These are phyloP conservation scores for Blastomyces parvus DNA, from an alignment of 2,329 filamentous ascomycete genomes.

Conservation along the genomic window DNA sequence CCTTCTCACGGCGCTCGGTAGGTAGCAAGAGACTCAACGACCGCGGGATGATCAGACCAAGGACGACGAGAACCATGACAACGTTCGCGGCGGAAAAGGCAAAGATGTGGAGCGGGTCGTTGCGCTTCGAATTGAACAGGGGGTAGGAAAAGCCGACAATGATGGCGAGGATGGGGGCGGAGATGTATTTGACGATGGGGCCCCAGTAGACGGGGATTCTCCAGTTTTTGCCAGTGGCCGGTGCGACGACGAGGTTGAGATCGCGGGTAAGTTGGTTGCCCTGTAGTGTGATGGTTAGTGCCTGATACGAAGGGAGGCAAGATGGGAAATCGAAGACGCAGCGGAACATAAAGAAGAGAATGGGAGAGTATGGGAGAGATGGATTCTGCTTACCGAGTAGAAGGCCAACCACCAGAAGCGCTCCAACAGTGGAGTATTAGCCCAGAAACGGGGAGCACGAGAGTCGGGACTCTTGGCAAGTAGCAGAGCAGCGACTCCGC, in stretches of 20 bases:
- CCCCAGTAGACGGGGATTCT: constrained; percentile 45
- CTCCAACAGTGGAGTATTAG: not conserved
- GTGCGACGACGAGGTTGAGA: constrained; percentile 45
- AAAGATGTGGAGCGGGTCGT: not conserved
- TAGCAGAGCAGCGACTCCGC: not conserved
- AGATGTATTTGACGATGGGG: constrained; percentile 42
- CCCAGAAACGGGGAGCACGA: not conserved
- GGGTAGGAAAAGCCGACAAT: not conserved
- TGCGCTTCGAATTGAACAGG: not conserved
- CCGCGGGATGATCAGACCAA: not conserved
- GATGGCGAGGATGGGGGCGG: constrained; percentile 37
- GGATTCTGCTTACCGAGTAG: not conserved
- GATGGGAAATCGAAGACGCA: not conserved
- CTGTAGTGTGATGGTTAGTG: not conserved
- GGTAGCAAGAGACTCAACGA: not conserved
- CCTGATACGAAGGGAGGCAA: not conserved
- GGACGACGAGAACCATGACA: not conserved
- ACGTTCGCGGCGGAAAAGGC: not conserved
- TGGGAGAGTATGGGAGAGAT: not conserved
- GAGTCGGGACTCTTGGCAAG: not conserved
- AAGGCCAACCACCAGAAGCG: not conserved
- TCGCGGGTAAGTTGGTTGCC: constrained; percentile 41
- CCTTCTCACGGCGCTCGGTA: not conserved
- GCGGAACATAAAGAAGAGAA: not conserved
- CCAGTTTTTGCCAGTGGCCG: constrained; percentile 49